These are phyloP conservation scores for Teratosphaeria pseudoeucalypti DNA, from an alignment of 2,329 filamentous ascomycete species.

Conservation along the genomic window DNA sequence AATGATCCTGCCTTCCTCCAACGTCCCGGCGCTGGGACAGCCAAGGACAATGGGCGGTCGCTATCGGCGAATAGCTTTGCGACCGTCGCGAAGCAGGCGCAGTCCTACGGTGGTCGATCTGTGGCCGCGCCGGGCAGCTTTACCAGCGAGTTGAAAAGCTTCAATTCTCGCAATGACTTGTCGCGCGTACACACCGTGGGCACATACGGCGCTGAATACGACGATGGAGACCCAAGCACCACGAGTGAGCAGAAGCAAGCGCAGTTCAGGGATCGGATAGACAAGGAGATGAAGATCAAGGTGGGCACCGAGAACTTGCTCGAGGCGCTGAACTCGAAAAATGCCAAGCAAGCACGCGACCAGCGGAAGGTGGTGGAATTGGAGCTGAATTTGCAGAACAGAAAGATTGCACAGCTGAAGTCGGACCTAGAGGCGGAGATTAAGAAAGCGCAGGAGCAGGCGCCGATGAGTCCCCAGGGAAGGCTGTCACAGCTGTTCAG, in stretches of 20 bases:
- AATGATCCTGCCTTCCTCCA: constrained; percentile 24
- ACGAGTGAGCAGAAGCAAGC: constrained; percentile 63
- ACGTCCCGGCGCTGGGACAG: constrained; percentile 28
- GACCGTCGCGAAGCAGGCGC: constrained; percentile 37
- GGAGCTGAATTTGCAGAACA: constrained; percentile 81
- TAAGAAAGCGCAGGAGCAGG: constrained; percentile 46
- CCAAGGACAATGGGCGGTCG: constrained; percentile 45
- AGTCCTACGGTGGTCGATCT: constrained; percentile 58
- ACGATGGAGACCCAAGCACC: constrained; percentile 44
- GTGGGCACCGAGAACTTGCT: constrained; percentile 96
- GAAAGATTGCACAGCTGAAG: constrained; percentile 52
- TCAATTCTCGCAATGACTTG: constrained; percentile 52
- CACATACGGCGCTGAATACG: constrained; percentile 30
- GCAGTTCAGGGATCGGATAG: constrained; percentile 70
- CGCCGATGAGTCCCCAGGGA: constrained; percentile 33
- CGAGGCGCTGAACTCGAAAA: constrained; percentile 87
- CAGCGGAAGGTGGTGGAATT: constrained; percentile 52
- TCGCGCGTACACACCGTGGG: constrained; percentile 47
- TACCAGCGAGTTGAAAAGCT: constrained; percentile 64
- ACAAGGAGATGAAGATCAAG: constrained; percentile 96
- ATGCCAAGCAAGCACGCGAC: constrained; percentile 84
- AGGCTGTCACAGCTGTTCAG: constrained; percentile 50
- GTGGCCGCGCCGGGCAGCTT: constrained; percentile 65
- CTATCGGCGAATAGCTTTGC: constrained; percentile 43
- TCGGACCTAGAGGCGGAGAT: constrained; percentile 51